Evolutionary conservation across 2,329 filamentous ascomycete species (phyloP).

Genomic region (Aspergillus sclerotialis): DNA sequence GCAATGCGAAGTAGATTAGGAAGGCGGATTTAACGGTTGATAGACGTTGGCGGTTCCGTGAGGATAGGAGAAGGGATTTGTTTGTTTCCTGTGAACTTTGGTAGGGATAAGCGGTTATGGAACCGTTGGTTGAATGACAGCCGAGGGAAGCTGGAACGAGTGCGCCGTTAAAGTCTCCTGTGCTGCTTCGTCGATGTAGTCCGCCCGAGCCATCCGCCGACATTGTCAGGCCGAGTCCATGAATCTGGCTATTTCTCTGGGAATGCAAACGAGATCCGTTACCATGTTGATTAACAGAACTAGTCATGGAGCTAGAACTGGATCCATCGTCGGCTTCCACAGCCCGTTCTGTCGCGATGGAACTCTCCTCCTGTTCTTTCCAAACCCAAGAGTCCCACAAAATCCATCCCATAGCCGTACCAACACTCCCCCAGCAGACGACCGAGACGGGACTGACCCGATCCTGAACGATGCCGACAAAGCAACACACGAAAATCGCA

Average conservation of each 20-base stretch:
- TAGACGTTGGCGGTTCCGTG: conserved; percentile 56
- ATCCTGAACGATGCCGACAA: conserved; percentile 81
- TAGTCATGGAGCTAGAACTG: conserved; percentile 32
- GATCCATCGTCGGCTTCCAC: conserved; percentile 33
- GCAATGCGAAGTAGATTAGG: conserved; percentile 84
- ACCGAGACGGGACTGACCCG: conserved; percentile 85
- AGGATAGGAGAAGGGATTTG: conserved; percentile 37
- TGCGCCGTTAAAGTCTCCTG: conserved; percentile 45
- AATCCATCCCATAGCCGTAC: conserved; percentile 80
- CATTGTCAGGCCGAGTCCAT: conserved; percentile 39
- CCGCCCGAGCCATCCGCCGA: conserved; percentile 28
- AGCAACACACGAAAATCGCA: conserved; percentile 89
- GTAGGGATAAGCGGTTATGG: conserved; percentile 17
- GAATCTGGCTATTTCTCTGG: conserved; percentile 25
- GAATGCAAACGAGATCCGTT: conserved; percentile 19
- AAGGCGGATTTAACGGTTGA: conserved; percentile 86
- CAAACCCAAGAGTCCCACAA: conserved; percentile 89
- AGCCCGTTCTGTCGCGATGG: conserved; percentile 18
- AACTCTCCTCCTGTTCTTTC: conserved; percentile 51
- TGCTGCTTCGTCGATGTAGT: conserved; percentile 19
- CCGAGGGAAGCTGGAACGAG: conserved; percentile 18
- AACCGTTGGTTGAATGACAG: conserved; percentile 12
- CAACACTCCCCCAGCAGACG: conserved; percentile 74
- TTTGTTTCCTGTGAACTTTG: conserved; percentile 13
- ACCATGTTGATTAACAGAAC: conserved; percentile 22